These are phyloP conservation scores for Trichosporon sp. DNA, from an alignment of 1,284 basidiomycete species.

Conservation along the genomic window DNA sequence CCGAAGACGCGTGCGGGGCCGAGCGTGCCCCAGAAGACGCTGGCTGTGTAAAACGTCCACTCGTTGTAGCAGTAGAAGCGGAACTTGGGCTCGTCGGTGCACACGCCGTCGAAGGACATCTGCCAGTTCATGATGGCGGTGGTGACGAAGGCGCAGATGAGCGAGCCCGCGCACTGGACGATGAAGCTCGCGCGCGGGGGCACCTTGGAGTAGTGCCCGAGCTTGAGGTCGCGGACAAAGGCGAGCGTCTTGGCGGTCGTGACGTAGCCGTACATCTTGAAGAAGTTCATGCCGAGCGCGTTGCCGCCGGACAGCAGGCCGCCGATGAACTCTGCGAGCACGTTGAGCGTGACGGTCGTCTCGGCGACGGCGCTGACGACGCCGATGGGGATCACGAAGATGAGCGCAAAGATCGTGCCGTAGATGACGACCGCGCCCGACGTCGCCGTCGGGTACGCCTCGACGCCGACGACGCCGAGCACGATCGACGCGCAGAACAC, in stretches of 20 bases:
- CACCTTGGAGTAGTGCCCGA: slow-evolving; percentile 35
- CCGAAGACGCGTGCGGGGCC: slow-evolving; percentile 69
- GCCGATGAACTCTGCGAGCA: slow-evolving; percentile 58
- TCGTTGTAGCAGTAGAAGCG: slow-evolving; percentile 18
- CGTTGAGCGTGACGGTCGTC: slow-evolving; percentile 54
- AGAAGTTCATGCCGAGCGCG: slow-evolving; percentile 62
- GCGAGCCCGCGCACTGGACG: slow-evolving; percentile 62
- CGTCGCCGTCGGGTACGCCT: slow-evolving; percentile 59
- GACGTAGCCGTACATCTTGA: slow-evolving; percentile 54
- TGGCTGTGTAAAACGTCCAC: slow-evolving; percentile 27
- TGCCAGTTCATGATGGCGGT: slow-evolving; percentile 28
- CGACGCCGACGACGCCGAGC: slow-evolving; percentile 41
- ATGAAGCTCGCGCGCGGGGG: slow-evolving; percentile 55
- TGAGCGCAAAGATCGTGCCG: slow-evolving; percentile 25
- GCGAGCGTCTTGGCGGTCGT: slow-evolving; percentile 54
- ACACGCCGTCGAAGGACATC: slow-evolving; percentile 23
- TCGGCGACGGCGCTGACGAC: slow-evolving; percentile 60
- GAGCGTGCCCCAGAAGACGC: slow-evolving; percentile 72
- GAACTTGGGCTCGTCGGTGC: slow-evolving; percentile 21
- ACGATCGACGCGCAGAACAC: slow-evolving; percentile 61
- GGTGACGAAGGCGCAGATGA: slow-evolving; percentile 51
- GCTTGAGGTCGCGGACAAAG: slow-evolving; percentile 56
- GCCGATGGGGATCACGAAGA: slow-evolving; percentile 39
- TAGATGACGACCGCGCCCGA: slow-evolving; percentile 56
- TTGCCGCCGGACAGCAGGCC: slow-evolving; percentile 57